Conservation (phyloP, 345 rosid species). For the Gynandropsis gynandra region DNA sequence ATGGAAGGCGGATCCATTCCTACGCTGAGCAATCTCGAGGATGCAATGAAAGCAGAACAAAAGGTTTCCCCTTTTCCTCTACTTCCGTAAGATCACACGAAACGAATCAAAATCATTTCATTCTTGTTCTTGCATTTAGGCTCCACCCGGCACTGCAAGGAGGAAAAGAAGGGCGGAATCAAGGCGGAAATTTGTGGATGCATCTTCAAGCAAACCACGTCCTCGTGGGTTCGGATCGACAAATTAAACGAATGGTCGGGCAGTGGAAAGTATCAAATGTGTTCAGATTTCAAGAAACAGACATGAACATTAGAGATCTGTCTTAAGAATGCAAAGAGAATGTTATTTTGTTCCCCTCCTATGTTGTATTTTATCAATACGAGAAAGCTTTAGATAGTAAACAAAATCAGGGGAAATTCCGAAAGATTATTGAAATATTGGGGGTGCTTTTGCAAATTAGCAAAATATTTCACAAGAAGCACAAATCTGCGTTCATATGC, state of each 20-base stretch:
- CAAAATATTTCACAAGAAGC: too few species aligned
- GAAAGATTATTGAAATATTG: too few species aligned
- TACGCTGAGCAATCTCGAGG: conserved; percentile 76
- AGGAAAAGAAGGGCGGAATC: conserved; percentile 65
- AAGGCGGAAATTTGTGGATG: conserved; percentile 55
- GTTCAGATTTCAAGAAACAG: too few species aligned
- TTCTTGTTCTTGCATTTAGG: conserved; percentile 30
- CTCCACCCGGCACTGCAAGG: conserved; percentile 86
- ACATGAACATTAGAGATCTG: too few species aligned
- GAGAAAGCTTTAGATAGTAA: too few species aligned
- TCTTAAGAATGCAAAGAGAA: too few species aligned
- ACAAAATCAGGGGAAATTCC: too few species aligned
- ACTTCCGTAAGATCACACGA: background rate
- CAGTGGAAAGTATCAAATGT: too few species aligned
- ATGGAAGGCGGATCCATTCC: conserved; percentile 97
- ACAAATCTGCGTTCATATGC: too few species aligned
- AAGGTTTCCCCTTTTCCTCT: conserved; percentile 43
- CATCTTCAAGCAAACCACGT: conserved; percentile 46
- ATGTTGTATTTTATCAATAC: too few species aligned
- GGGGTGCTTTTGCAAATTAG: too few species aligned
- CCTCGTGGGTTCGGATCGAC: conserved; percentile 80
- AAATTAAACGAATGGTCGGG: conserved; percentile 25
- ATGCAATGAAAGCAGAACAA: conserved; percentile 68
- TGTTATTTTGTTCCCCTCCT: too few species aligned
- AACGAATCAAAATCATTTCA: background rate